Evolutionary conservation across 305 asterid genomes (phyloP).

Genomic region (Andrographis paniculata): DNA sequence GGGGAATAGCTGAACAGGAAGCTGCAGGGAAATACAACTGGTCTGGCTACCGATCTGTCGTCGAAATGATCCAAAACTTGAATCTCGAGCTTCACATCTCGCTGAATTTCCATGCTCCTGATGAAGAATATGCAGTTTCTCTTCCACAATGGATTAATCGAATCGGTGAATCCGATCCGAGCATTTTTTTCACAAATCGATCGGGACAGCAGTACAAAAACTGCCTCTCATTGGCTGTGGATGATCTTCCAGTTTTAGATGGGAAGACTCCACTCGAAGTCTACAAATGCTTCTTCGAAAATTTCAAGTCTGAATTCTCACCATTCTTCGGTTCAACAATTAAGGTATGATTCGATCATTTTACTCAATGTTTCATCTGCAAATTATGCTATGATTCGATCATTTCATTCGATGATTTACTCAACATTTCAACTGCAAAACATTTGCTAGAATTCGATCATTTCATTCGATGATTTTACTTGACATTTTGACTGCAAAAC

Average conservation of each 20-base stretch:
- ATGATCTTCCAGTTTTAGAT: constrained; percentile 65
- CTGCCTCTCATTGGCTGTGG: constrained; percentile 57
- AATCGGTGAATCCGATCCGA: constrained; percentile 53
- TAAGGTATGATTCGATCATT: constrained; percentile 60
- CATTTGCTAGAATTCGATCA: too few relatives aligned
- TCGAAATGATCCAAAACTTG: constrained; percentile 46
- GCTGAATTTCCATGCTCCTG: constrained; percentile 64
- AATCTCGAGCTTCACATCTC: constrained; percentile 77
- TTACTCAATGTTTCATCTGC: neutral
- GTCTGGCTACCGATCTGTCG: constrained; percentile 55
- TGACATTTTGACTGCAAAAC: constrained; percentile 11
- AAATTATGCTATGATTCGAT: too few relatives aligned
- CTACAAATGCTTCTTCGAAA: constrained; percentile 49
- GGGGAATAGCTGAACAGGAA: constrained; percentile 81
- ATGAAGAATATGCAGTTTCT: constrained; percentile 29
- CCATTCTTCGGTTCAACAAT: constrained; percentile 64
- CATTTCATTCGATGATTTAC: too few relatives aligned
- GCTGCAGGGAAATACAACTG: constrained; percentile 62
- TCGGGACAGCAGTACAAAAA: constrained; percentile 52
- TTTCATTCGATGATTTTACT: neutral
- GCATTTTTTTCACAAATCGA: constrained; percentile 55
- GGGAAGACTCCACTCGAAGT: constrained; percentile 77
- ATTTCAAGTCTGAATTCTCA: constrained; percentile 52
- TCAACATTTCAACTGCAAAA: too few relatives aligned
- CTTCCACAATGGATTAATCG: constrained; percentile 78